Evolutionary conservation across 352 stramenopile genomes (phyloP).

Genomic region (Phytopythium oedochilum): DNA sequence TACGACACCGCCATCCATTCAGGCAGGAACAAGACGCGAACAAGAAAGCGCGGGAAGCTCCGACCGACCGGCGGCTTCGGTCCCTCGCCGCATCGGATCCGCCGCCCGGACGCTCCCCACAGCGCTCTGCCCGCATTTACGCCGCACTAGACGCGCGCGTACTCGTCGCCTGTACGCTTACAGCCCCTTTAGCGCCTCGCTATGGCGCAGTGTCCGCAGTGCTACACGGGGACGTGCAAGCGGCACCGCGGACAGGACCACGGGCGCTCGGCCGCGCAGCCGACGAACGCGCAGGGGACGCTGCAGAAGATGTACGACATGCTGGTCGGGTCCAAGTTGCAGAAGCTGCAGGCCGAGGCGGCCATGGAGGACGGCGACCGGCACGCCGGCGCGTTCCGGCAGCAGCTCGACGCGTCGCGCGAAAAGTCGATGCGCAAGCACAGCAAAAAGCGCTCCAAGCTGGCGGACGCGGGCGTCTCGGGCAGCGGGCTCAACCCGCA

Average conservation of each 20-base stretch:
- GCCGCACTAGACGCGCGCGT: neutral
- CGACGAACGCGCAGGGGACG: constrained; percentile 47
- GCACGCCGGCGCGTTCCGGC: constrained; percentile 47
- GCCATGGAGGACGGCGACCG: constrained; percentile 29
- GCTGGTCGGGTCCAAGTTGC: constrained; percentile 59
- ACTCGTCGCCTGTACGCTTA: neutral
- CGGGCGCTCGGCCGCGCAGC: constrained; percentile 47
- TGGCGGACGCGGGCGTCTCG: constrained; percentile 11
- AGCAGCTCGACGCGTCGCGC: constrained; percentile 60
- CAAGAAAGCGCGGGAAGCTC: neutral
- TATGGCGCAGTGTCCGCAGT: constrained; percentile 77
- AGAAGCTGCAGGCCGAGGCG: constrained; percentile 65
- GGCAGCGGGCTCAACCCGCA: constrained; percentile 66
- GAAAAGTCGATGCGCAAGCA: constrained; percentile 57
- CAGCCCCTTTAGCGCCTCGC: neutral
- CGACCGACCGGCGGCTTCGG: too few species aligned
- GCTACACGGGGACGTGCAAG: constrained; percentile 73
- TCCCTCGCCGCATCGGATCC: too few species aligned
- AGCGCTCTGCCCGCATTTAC: too few species aligned
- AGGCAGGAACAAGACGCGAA: neutral
- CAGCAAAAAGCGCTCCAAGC: constrained; percentile 32
- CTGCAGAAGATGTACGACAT: constrained; percentile 78
- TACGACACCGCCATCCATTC: neutral
- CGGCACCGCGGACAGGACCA: constrained; percentile 59
- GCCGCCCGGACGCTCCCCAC: too few species aligned